These are phyloP conservation scores for Mycotypha africana DNA, from an alignment of 371 early-diverging fungal genomes.

Conservation along the genomic window DNA sequence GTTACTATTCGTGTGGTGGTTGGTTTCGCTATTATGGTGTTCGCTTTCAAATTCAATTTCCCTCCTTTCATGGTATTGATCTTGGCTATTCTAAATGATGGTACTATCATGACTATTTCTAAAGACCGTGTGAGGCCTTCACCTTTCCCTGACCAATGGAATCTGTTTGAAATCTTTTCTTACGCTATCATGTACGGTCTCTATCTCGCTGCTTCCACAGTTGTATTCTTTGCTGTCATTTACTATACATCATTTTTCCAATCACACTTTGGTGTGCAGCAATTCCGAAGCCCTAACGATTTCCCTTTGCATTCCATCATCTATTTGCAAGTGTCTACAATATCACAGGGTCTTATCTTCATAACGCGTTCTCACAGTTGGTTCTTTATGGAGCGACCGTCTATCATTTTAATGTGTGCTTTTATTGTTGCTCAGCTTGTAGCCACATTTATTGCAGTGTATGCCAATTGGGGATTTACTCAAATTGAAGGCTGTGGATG, in stretches of 20 bases:
- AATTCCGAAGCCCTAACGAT: slow-evolving; percentile 33
- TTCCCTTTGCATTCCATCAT: slow-evolving; percentile 41
- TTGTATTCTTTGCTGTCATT: slow-evolving; percentile 34
- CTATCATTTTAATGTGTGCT: slow-evolving; percentile 35
- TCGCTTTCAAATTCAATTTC: slow-evolving; percentile 44
- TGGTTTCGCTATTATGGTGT: slow-evolving; percentile 40
- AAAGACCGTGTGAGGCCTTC: slow-evolving; percentile 42
- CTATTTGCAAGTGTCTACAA: slow-evolving; percentile 49
- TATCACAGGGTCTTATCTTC: slow-evolving; percentile 51
- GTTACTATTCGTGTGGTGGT: slow-evolving; percentile 48
- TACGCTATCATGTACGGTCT: slow-evolving; percentile 42
- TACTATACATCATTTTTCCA: slow-evolving; percentile 30
- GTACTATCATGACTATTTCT: slow-evolving; percentile 45
- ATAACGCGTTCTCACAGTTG: slow-evolving; percentile 49
- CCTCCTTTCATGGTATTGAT: slow-evolving; percentile 51
- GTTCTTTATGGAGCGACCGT: slow-evolving; percentile 47
- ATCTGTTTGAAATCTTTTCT: slow-evolving; percentile 39
- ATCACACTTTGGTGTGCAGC: slow-evolving; percentile 30
- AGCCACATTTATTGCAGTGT: slow-evolving; percentile 50
- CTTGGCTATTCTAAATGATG: slow-evolving; percentile 42
- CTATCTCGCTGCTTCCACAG: slow-evolving; percentile 38
- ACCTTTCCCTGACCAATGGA: slow-evolving; percentile 44
- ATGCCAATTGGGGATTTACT: slow-evolving; percentile 55
- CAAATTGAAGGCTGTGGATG: slow-evolving; percentile 47
- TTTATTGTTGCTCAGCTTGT: slow-evolving; percentile 49